Percentiles rank a stretch among this genome's conserved stretches.
These are phyloP conservation scores for Fragilaria radians DNA, from an alignment of 108 stramenopile species.

Conservation along the genomic window DNA sequence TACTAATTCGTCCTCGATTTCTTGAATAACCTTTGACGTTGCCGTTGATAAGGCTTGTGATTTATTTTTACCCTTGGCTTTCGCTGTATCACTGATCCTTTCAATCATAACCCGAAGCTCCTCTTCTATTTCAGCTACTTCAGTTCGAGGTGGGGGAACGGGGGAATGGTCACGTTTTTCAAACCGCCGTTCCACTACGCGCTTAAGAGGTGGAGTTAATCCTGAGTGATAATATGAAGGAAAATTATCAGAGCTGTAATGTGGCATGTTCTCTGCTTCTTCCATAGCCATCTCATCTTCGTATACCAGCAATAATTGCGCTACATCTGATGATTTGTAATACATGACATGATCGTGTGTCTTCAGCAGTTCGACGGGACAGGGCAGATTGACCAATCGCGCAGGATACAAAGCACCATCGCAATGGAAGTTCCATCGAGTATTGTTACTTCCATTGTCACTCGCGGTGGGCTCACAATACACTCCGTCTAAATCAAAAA, in stretches of 20 bases:
- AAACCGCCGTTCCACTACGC: constrained; percentile 80
- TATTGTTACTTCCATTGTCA: constrained; percentile 44
- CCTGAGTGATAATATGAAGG: constrained; percentile 78
- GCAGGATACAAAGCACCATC: constrained; percentile 89
- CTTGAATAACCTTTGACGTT: constrained; percentile 63
- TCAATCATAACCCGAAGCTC: constrained; percentile 61
- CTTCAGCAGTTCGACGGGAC: constrained; percentile 88
- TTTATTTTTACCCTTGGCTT: constrained; percentile 13
- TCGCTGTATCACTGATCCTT: constrained; percentile 32
- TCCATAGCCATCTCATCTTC: constrained; percentile 81
- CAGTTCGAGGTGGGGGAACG: constrained; percentile 46
- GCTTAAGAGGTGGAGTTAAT: constrained; percentile 78
- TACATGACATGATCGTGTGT: constrained; percentile 87
- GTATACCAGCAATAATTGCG: constrained; percentile 91
- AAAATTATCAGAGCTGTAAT: constrained; percentile 45
- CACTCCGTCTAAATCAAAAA: constrained; percentile 77
- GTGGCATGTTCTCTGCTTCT: constrained; percentile 67
- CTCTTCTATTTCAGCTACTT: constrained; percentile 59
- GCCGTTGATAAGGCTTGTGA: constrained; percentile 13
- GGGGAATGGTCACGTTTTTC: constrained; percentile 57
- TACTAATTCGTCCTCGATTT: constrained; percentile 74
- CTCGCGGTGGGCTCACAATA: constrained; percentile 60
- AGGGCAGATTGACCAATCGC: constrained; percentile 88
- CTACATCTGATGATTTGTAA: constrained; percentile 85
- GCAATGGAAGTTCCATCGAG: constrained; percentile 80